Evolutionary conservation across 164 flowering plant species (phyloP), one percentile per base, ranked within the genome.

Genomic region (Kingdonia uniflora): DNA sequence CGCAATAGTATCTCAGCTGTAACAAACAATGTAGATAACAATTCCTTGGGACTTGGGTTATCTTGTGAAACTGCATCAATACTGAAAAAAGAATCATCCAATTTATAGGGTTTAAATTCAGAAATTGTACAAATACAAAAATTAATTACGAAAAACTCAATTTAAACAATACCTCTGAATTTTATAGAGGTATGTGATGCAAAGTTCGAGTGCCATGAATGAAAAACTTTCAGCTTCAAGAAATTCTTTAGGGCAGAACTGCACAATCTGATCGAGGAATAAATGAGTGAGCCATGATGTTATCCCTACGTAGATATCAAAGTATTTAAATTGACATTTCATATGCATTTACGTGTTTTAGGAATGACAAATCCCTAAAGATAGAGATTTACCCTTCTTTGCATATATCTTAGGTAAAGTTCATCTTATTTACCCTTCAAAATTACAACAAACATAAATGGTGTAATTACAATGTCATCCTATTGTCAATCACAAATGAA

Each of bases 221-320:
- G 73, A 56, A 70, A 88, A 80, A 54, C 56, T 68, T 43, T 92
- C 86, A 11, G 52, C 39, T 59, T 77, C 77, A 60, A 84, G 69
- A 67, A 73, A 84, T 42, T 70, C 73, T 41, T 63, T 67, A 12
- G 95, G 95, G 62, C 95, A 82, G 53, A 60, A 74, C 70, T 75
- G 78, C 63, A 81, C 78, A 68, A 92, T 76, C 99, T 92, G 87
- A 67, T 2, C 4, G 10, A 6, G 14, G 14, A 12, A 22, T 3
- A 22, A 2, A 47, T 12, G n/a, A n/a, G n/a, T n/a, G n/a, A n/a
- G n/a, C n/a, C n/a, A n/a, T n/a, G n/a, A n/a, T n/a, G n/a, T n/a
- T n/a, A n/a, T n/a, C n/a, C n/a, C n/a, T n/a, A n/a, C n/a, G n/a
- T n/a, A n/a, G n/a, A n/a, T n/a, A n/a, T n/a, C n/a, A n/a, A n/a